A percentile compares a stretch with the other conserved stretches of the same genome.
These are phyloP conservation scores for Yarrowia porcina DNA, from an alignment of 805 yeast species.

Conservation along the genomic window DNA sequence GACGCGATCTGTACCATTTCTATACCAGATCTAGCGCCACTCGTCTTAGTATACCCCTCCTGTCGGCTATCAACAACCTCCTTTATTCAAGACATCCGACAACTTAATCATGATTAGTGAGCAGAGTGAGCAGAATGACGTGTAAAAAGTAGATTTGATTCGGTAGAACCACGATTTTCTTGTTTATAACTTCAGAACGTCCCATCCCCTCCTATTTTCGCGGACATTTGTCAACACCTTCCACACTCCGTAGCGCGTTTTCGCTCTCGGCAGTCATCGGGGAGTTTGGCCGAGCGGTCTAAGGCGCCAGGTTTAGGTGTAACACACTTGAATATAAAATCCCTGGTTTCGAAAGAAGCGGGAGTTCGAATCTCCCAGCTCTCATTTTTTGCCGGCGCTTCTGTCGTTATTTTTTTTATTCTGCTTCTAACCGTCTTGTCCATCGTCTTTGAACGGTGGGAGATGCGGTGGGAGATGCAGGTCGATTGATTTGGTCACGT, in stretches of 20 bases:
- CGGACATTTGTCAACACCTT: too few relatives aligned
- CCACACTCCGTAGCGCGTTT: too few relatives aligned
- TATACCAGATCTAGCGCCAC: background rate
- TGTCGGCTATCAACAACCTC: background rate
- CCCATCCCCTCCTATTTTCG: too few relatives aligned
- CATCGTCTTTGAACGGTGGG: too few relatives aligned
- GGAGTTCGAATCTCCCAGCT: slow-evolving; percentile 26
- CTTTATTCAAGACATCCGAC: too few relatives aligned
- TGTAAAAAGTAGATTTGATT: too few relatives aligned
- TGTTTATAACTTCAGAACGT: too few relatives aligned
- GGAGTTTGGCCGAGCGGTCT: slow-evolving; percentile 27
- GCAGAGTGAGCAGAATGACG: too few relatives aligned
- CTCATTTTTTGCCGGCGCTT: slow-evolving; percentile 6
- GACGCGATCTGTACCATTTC: background rate
- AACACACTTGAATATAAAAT: slow-evolving; percentile 19
- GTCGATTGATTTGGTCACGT: background rate
- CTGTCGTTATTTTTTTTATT: background rate
- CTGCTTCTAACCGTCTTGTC: too few relatives aligned
- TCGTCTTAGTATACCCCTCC: background rate
- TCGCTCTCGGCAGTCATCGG: background rate
- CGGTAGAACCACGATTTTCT: too few relatives aligned
- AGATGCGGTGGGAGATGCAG: background rate
- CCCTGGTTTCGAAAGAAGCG: slow-evolving; percentile 26
- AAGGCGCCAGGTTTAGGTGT: slow-evolving; percentile 27
- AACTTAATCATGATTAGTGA: too few relatives aligned